Base-by-base conservation (phyloP, 2,329 filamentous ascomycete genomes). In the Saccharata proteae region DNA sequence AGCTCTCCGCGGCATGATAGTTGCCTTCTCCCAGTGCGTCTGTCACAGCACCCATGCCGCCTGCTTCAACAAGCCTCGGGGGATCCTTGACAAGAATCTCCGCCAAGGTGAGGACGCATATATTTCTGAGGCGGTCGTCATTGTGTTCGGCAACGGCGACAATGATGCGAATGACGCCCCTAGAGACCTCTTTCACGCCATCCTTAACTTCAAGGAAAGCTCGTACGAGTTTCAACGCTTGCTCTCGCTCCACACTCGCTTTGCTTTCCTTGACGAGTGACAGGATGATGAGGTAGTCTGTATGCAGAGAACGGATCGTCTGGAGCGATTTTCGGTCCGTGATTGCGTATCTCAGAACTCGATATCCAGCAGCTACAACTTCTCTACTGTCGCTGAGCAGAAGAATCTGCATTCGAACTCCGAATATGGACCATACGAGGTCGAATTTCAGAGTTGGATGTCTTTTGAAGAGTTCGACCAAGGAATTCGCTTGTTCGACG, bases 201-300 rank as follows among this genome's bases (percentile, higher is more conserved):
- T 85, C 83, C 50, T 94, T 94, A 41, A 96, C 84, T 50, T 98
- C 90, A 3, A 98, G 64, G 48, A 98, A 98, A 7, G 86, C 83
- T 37, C 90, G 75, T 16, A 96, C 78, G 52, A 98, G 94, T 53
- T 98, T 98, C 46, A 98, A 64, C 9, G 90, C 90, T 57, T 98
- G 90, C 55, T 98, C 90, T 32, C 92, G 74, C 60, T 98, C 90
- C 12, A 98, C 82, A 44, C 88, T 86, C n/a, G 88, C 83, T 55
- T 94, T 96, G 48, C 81, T 80, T 53, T 96, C 90, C 52, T 96
- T 96, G 41, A 92, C 84, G 19, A 98, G 64, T 1, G 90, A 96
- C 46, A 88, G 67, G 22, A 93, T 84, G 16, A 94, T 86, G 13
- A 96, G 65, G 45, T 84, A 88, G 52, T 98, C 92, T 0, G 85